Evolutionary conservation across 768 basidiomycete genomes (phyloP).

Genomic region (Leccinum longicurvipes): DNA sequence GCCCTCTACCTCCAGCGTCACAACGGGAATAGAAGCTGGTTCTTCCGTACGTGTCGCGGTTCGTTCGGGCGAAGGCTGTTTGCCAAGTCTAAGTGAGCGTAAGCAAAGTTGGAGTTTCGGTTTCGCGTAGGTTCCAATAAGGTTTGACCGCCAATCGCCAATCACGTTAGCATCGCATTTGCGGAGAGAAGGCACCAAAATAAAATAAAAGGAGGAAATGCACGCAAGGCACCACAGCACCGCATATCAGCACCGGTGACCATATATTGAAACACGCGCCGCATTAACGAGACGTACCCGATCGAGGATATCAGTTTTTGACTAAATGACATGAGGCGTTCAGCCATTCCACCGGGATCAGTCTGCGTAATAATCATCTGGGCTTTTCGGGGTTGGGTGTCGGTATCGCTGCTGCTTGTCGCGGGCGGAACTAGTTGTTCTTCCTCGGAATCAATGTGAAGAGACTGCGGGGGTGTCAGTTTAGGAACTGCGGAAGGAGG

Average conservation of each 20-base stretch:
- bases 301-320: conserved; percentile 43
- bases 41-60: neutral
- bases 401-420: conserved; percentile 27
- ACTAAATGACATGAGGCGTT: conserved; percentile 48
- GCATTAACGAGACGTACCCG: conserved; percentile 39
- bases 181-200: conserved; percentile 15
- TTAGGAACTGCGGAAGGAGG: conserved; percentile 9
- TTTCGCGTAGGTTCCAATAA: conserved; percentile 14
- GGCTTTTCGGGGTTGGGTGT: conserved; percentile 21
- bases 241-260: conserved; percentile 21
- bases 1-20: conserved; percentile 2
- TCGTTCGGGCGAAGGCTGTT: conserved; percentile 10
- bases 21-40: neutral
- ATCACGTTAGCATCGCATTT: conserved; percentile 26
- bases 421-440: conserved; percentile 17
- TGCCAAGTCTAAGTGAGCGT: conserved; percentile 29
- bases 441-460: conserved; percentile 12
- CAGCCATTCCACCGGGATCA: conserved; percentile 39
- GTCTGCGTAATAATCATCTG: conserved; percentile 5
- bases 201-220: conserved; percentile 4
- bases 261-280: conserved; percentile 15
- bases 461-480: conserved; percentile 12
- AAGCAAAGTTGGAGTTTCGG: neutral
- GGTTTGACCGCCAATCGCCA: conserved; percentile 19
- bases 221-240: conserved; percentile 21